phyloP scores from a whole-genome alignment of 352 stramenopile species.

The Aphanomyces cochlioides region DNA sequence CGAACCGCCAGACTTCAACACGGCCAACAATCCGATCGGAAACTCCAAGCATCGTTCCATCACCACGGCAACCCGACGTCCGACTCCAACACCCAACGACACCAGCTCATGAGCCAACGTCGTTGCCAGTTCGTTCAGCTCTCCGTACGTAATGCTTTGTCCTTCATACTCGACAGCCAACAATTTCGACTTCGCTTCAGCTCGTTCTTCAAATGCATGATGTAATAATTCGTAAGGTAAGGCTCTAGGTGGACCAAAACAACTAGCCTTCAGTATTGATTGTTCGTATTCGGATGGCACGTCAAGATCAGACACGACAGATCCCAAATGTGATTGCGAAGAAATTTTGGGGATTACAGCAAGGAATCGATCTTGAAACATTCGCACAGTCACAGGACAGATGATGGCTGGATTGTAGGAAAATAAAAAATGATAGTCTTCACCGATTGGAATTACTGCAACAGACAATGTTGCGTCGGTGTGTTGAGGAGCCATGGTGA shows the following conservation, averaged over 20 bases:
- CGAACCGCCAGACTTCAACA: conserved; percentile 86
- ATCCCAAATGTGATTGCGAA: not conserved
- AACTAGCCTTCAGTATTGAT: not conserved
- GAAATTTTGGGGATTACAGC: not conserved
- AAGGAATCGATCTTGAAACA: not conserved
- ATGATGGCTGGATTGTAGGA: not conserved
- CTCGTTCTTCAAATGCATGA: conserved; percentile 12
- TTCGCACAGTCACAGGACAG: not conserved
- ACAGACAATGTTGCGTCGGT: not conserved
- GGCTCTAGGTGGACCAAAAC: not conserved
- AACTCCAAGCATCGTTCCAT: conserved; percentile 92
- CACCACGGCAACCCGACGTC: conserved; percentile 32
- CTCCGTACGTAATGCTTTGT: conserved; percentile 35
- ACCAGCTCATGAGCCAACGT: conserved; percentile 32
- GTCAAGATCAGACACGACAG: not conserved
- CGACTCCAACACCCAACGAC: conserved; percentile 44
- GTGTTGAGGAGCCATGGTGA: not conserved
- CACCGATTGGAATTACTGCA: not conserved
- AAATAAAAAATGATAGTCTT: not conserved
- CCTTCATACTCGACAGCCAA: conserved; percentile 26
- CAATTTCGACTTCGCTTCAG: conserved; percentile 31
- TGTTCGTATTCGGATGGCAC: not conserved
- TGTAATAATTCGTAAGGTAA: conserved; percentile 10
- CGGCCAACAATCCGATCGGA: conserved; percentile 87
- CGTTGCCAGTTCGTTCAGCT: conserved; percentile 36